These are phyloP conservation scores for Trametes cingulata DNA, from an alignment of 768 basidiomycete species.

Conservation along the genomic window DNA sequence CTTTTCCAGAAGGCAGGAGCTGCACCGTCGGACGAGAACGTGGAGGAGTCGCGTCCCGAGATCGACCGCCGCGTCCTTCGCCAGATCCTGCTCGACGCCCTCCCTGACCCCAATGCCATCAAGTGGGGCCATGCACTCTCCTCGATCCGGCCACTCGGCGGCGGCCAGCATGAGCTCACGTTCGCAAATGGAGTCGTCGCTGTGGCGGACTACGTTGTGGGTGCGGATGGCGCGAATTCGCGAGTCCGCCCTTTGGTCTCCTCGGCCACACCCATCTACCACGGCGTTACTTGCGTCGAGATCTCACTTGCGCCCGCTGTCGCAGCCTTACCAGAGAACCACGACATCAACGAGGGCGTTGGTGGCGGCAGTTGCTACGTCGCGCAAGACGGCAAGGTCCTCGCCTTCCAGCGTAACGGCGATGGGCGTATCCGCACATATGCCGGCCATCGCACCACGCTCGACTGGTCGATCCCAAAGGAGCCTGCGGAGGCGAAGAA, in stretches of 20 bases:
- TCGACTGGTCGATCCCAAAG: not conserved
- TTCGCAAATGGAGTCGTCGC: conserved; percentile 5
- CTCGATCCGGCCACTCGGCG: conserved; percentile 28
- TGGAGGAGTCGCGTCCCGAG: conserved; percentile 9
- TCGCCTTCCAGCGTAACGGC: conserved; percentile 4
- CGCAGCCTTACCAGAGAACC: conserved; percentile 2
- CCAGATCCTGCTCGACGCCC: conserved; percentile 11
- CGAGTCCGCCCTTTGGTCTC: conserved; percentile 2
- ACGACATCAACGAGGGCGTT: conserved; percentile 6
- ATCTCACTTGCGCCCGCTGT: not conserved
- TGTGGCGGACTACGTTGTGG: not conserved
- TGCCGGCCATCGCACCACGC: not conserved
- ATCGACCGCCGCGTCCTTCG: conserved; percentile 15
- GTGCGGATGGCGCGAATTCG: conserved; percentile 5
- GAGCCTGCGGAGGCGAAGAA: not conserved
- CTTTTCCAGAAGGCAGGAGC: not conserved
- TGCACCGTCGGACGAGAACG: not conserved
- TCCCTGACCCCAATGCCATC: conserved; percentile 33
- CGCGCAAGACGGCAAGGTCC: not conserved
- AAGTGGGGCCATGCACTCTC: conserved; percentile 44
- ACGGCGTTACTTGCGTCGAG: conserved; percentile 5
- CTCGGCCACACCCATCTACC: not conserved
- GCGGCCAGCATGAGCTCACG: conserved; percentile 25
- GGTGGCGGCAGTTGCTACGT: not conserved
- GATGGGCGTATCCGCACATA: conserved; percentile 12